Percentiles rank a stretch among this genome's conserved stretches.
phyloP scores from a whole-genome alignment of 2,329 filamentous ascomycete species.

The Fusarium cyanostomum region DNA sequence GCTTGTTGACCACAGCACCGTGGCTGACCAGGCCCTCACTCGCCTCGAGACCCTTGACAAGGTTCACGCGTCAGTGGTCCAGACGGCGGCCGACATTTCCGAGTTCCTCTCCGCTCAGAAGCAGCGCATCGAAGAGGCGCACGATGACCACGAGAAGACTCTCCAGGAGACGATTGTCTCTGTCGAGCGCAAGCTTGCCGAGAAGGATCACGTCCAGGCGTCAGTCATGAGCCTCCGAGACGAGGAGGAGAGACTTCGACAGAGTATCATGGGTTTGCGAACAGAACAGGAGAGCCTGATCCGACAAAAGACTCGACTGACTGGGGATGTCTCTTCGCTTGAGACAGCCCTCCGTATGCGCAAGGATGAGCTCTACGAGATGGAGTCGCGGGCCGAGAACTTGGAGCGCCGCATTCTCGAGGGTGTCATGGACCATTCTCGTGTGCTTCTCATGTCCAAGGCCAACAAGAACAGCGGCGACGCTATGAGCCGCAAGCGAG shows the following conservation, averaged over 20 bases:
- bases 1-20: constrained; percentile 70
- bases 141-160: constrained; percentile 80
- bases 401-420: constrained; percentile 94
- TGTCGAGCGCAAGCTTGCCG: constrained; percentile 78
- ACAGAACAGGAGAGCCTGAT: constrained; percentile 79
- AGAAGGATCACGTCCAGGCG: constrained; percentile 70
- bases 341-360: constrained; percentile 90
- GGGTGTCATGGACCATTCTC: constrained; percentile 95
- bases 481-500: constrained; percentile 67
- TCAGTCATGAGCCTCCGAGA: constrained; percentile 61
- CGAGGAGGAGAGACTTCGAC: constrained; percentile 63
- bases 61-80: constrained; percentile 87
- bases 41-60: constrained; percentile 86
- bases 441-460: constrained; percentile 84
- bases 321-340: constrained; percentile 87
- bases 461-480: constrained; percentile 60
- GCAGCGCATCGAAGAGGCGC: constrained; percentile 77
- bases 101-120: constrained; percentile 83
- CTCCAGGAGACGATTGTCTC: constrained; percentile 82
- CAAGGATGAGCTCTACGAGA: constrained; percentile 87
- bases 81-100: constrained; percentile 84
- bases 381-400: constrained; percentile 88
- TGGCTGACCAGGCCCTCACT: constrained; percentile 73
- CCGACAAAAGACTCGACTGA: constrained; percentile 80
- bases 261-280: constrained; percentile 66